A percentile compares a stretch with the other conserved stretches of the same genome.
Conservation (phyloP, 176 grass and related monocot species). For the Leersia perrieri region DNA sequence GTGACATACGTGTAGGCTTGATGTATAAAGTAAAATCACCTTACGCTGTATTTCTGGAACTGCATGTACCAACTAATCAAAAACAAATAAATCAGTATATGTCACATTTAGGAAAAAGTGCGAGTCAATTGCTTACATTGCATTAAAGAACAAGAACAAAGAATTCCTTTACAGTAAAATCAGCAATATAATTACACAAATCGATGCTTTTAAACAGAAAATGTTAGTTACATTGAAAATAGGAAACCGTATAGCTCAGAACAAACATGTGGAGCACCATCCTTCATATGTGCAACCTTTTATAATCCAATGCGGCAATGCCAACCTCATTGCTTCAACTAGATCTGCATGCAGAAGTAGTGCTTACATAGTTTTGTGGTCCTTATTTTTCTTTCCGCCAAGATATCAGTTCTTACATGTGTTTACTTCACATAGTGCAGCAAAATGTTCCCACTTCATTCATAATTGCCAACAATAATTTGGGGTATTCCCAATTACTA, state of each 20-base stretch:
- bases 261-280: not conserved
- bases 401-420: not conserved
- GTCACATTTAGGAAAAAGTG: constrained; percentile 10
- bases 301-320: not conserved
- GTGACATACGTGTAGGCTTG: not conserved
- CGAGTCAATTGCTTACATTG: not conserved
- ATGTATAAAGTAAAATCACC: not conserved
- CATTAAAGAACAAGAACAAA: not conserved
- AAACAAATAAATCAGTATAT: constrained; percentile 26
- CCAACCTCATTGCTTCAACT: not conserved
- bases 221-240: not conserved
- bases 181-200: not conserved
- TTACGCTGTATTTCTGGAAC: not conserved
- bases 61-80: not conserved
- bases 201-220: not conserved
- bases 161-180: constrained; percentile 5
- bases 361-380: constrained; percentile 3
- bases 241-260: constrained; percentile 9
- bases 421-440: not conserved
- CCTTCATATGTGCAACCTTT: not conserved
- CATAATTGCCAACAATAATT: not conserved
- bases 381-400: not conserved
- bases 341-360: not conserved
- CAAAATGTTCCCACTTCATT: constrained; percentile 24
- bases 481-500: constrained; percentile 19